Evolutionary conservation across 106 monocot genomes (phyloP), one percentile per base, ranked within the genome.

Genomic region (Dioscorea dumetorum): DNA sequence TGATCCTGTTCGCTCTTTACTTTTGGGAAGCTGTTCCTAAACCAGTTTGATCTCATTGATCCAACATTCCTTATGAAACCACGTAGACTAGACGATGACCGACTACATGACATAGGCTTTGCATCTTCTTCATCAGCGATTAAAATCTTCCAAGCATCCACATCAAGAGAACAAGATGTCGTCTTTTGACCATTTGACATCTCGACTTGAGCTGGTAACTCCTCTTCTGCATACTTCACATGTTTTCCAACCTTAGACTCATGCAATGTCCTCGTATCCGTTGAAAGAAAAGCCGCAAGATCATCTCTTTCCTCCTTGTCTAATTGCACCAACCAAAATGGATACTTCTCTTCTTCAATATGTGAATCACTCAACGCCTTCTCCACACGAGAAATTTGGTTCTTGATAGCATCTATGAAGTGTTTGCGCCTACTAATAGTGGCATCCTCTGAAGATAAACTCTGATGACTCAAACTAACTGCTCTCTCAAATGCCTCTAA

Each of bases 401-500:
- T 53, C 34, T 60, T 33, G 48, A 86, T 81, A 3, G 75, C 82
- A 22, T 57, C 52, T 56, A 86, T 51, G 54, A 86, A 86, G 61
- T 86, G 78, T 57, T 23, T 73, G 66, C 66, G 85, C 72, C 85
- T 74, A 53, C 75, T 59, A 20, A 78, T 66, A 28, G 69, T 67
- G 24, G 32, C 69, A 23, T 86, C 65, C 18, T 86, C 75, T 19
- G 57, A 60, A n/a, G 71, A 49, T 62, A 24, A 79, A 57, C 65
- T 79, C 14, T 73, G 75, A 66, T 82, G 64, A 54, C 72, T 86
- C 62, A 68, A 49, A 16, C 23, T 54, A 52, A 82, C 56, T 19
- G 86, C 90, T 49, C 82, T 87, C 77, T 90, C 84, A 58, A 94
- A 90, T 71, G 90, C 88, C 49, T 94, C 90, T 76, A 90, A 76